phyloP scores from a whole-genome alignment of 2,329 filamentous ascomycete genomes.

The Arachnopeziza araneosa region DNA sequence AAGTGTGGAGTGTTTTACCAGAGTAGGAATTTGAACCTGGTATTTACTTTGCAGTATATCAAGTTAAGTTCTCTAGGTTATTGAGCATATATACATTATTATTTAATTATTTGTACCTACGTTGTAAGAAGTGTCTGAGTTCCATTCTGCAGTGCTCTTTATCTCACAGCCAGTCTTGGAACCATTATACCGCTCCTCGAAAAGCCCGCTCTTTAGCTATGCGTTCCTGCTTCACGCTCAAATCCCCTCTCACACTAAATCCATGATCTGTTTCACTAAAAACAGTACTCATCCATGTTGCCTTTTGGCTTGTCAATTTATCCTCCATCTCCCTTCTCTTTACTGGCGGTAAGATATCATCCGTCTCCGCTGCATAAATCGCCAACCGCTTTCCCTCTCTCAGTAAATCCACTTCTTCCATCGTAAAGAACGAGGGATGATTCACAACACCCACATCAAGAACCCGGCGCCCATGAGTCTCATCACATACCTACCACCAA shows the following conservation, averaged over 20 bases:
- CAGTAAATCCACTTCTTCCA: neutral
- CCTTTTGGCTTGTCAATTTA: slow-evolving; percentile 50
- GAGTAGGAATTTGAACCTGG: too few relatives aligned
- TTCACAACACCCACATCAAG: too few relatives aligned
- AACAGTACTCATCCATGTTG: slow-evolving; percentile 51
- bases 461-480: too few relatives aligned
- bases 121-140: too few relatives aligned
- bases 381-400: slow-evolving; percentile 58
- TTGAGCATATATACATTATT: too few relatives aligned
- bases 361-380: slow-evolving; percentile 58
- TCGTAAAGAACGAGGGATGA: too few relatives aligned
- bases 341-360: slow-evolving; percentile 54
- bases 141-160: too few relatives aligned
- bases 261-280: slow-evolving; percentile 67
- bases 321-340: slow-evolving; percentile 57
- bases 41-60: too few relatives aligned
- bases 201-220: slow-evolving; percentile 77
- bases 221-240: slow-evolving; percentile 47
- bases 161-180: slow-evolving; percentile 38
- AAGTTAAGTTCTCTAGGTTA: too few relatives aligned
- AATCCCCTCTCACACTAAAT: slow-evolving; percentile 62
- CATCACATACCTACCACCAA: too few relatives aligned
- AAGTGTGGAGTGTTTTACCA: too few relatives aligned
- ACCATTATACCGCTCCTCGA: slow-evolving; percentile 69
- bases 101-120: too few relatives aligned